A percentile compares a stretch with the other conserved stretches of the same genome.
Conservation (phyloP, 1,139 yeast genomes). For the Sugiyamaella pinicola region DNA sequence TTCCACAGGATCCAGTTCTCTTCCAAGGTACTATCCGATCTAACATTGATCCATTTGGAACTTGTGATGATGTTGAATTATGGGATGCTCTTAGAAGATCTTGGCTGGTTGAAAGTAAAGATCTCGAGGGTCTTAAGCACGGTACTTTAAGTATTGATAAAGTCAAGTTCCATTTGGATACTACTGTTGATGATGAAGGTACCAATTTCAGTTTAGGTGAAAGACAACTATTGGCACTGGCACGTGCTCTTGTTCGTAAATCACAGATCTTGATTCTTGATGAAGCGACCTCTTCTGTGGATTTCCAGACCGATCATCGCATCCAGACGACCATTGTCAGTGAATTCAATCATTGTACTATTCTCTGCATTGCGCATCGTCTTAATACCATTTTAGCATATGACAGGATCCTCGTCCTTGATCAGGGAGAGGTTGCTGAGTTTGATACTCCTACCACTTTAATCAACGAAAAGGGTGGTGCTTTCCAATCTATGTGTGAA, state of each 20-base stretch:
- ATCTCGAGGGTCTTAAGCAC: slow-evolving; percentile 27
- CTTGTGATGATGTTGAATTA: slow-evolving; percentile 53
- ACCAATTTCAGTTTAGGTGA: slow-evolving; percentile 76
- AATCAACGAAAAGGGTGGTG: slow-evolving; percentile 47
- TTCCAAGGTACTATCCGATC: slow-evolving; percentile 67
- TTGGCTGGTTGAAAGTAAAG: slow-evolving; percentile 57
- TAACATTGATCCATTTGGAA: slow-evolving; percentile 68
- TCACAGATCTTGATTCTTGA: slow-evolving; percentile 71
- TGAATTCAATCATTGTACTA: slow-evolving; percentile 69
- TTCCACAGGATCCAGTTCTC: slow-evolving; percentile 79
- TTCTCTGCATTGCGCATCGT: slow-evolving; percentile 81
- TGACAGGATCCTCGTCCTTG: slow-evolving; percentile 68
- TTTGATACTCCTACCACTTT: slow-evolving; percentile 52
- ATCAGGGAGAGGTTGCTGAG: slow-evolving; percentile 62
- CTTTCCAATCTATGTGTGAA: slow-evolving; percentile 64
- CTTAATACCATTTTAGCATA: slow-evolving; percentile 68
- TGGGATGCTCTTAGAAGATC: slow-evolving; percentile 60
- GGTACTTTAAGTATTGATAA: slow-evolving; percentile 49
- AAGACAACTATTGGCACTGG: slow-evolving; percentile 71
- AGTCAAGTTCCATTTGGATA: slow-evolving; percentile 67
- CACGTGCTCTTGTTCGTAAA: slow-evolving; percentile 74
- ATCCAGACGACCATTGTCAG: slow-evolving; percentile 65
- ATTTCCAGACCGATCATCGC: slow-evolving; percentile 73
- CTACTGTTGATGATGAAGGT: slow-evolving; percentile 75
- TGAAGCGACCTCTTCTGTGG: slow-evolving; percentile 86